Evolutionary conservation across 177 flowering plant species (phyloP).

Genomic region (Vitis hybrid): DNA sequence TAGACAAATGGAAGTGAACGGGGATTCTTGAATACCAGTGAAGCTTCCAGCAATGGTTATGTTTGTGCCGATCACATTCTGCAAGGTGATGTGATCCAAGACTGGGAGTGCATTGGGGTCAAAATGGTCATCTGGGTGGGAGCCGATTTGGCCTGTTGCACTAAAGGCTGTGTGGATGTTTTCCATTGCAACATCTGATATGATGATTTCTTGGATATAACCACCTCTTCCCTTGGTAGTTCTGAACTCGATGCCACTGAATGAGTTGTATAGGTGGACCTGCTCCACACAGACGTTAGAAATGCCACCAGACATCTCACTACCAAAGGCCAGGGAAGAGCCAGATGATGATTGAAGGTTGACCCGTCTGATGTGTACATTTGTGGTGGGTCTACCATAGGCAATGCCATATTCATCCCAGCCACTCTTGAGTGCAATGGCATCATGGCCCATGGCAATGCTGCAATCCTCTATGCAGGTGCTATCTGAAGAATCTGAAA

Average conservation of each 20-base stretch:
- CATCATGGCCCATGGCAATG: slow-evolving; percentile 70
- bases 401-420: slow-evolving; percentile 97
- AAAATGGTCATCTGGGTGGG: slow-evolving; percentile 77
- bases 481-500: slow-evolving; percentile 78
- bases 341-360: slow-evolving; percentile 60
- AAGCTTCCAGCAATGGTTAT: slow-evolving; percentile 65
- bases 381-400: slow-evolving; percentile 57
- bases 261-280: slow-evolving; percentile 52
- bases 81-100: slow-evolving; percentile 52
- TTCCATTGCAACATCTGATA: slow-evolving; percentile 52
- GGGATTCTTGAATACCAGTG: slow-evolving; percentile 65
- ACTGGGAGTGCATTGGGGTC: slow-evolving; percentile 72
- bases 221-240: slow-evolving; percentile 90
- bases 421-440: slow-evolving; percentile 86
- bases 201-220: slow-evolving; percentile 50
- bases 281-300: slow-evolving; percentile 53
- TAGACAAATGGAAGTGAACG: slow-evolving; percentile 71
- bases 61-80: slow-evolving; percentile 56
- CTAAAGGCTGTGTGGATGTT: slow-evolving; percentile 50
- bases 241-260: slow-evolving; percentile 53
- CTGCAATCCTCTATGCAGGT: slow-evolving; percentile 81
- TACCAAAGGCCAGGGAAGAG: slow-evolving; percentile 78
- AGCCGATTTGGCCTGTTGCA: slow-evolving; percentile 50
- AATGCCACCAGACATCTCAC: slow-evolving; percentile 97
- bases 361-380: slow-evolving; percentile 54